Conservation (phyloP, 768 basidiomycete species). For the Leccinum boreale region DNA sequence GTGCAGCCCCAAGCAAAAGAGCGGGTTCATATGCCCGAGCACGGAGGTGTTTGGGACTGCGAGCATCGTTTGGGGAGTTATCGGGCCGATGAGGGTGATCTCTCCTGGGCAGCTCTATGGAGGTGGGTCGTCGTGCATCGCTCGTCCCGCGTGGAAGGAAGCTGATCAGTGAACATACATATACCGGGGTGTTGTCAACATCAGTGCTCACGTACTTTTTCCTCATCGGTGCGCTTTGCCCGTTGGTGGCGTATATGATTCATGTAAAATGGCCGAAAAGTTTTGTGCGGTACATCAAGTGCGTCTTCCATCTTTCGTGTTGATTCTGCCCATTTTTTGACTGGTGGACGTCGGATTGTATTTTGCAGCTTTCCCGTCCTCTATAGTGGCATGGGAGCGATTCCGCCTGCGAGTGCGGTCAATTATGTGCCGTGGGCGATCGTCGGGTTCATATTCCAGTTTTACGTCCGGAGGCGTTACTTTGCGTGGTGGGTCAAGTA, state of each 20-base stretch:
- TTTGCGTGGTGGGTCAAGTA: constrained; percentile 70
- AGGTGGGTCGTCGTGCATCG: constrained; percentile 19
- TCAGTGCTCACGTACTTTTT: constrained; percentile 66
- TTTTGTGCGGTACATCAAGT: constrained; percentile 63
- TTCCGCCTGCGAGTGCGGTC: constrained; percentile 63
- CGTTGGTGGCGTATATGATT: constrained; percentile 52
- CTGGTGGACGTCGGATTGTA: not conserved
- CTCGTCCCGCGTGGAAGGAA: not conserved
- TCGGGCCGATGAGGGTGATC: constrained; percentile 73
- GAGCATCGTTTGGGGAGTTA: constrained; percentile 78
- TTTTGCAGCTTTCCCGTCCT: not conserved
- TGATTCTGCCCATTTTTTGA: not conserved
- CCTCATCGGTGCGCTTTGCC: constrained; percentile 67
- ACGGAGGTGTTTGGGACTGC: constrained; percentile 79
- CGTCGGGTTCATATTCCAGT: constrained; percentile 66
- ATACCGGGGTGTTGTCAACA: constrained; percentile 6
- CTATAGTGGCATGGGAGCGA: constrained; percentile 17
- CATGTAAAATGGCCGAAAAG: constrained; percentile 60
- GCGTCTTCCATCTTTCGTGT: constrained; percentile 19
- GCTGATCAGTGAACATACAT: not conserved
- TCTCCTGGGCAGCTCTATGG: constrained; percentile 61
- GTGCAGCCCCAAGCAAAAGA: constrained; percentile 25
- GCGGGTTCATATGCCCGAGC: constrained; percentile 67
- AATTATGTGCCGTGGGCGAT: constrained; percentile 70
- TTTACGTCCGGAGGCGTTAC: constrained; percentile 52